phyloP scores from a whole-genome alignment of 2,329 filamentous ascomycete genomes.

The Alternaria atra region DNA sequence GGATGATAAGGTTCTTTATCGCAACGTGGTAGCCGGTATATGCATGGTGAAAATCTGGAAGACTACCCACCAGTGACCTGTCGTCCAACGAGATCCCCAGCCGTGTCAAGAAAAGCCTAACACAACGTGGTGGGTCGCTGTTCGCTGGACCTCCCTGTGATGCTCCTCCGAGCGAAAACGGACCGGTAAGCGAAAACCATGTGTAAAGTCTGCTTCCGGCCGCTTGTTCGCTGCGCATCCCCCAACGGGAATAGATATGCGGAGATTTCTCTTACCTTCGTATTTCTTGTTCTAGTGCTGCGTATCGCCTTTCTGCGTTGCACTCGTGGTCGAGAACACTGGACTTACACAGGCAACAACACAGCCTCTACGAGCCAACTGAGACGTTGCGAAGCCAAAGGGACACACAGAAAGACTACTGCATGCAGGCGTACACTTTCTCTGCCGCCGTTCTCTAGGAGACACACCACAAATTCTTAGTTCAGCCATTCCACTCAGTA shows the following conservation, averaged over 20 bases:
- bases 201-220: neutral
- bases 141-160: conserved; percentile 21
- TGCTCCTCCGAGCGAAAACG: neutral
- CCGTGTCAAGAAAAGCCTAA: conserved; percentile 21
- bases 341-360: neutral
- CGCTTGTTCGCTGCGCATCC: neutral
- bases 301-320: neutral
- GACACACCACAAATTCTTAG: conserved; percentile 2
- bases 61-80: conserved; percentile 22
- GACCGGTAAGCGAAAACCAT: conserved; percentile 5
- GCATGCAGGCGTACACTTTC: neutral
- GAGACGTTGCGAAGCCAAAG: neutral
- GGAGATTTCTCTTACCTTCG: no score
- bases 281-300: neutral
- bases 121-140: conserved; percentile 30
- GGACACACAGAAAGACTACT: conserved; percentile 5
- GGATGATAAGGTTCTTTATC: conserved; percentile 35
- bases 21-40: conserved; percentile 29
- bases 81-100: conserved; percentile 11
- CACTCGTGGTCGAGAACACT: neutral
- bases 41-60: conserved; percentile 32
- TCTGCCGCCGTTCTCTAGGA: neutral
- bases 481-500: neutral
- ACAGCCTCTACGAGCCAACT: neutral
- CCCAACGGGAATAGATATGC: neutral